Evolutionary conservation across 192 early-diverging fungal species (phyloP).

Genomic region (Cetraspora pellucida): DNA sequence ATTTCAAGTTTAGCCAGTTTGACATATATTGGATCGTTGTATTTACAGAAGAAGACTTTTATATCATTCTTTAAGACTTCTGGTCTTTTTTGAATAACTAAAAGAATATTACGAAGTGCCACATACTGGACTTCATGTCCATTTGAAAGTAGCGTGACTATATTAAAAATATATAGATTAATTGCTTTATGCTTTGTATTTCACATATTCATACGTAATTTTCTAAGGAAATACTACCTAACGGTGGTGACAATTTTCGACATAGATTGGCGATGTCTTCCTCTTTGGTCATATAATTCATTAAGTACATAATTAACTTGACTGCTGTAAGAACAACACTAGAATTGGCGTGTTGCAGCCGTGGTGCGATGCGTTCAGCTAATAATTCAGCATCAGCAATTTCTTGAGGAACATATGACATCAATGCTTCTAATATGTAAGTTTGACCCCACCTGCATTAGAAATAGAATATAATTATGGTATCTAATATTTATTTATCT

Average conservation of each 20-base stretch:
- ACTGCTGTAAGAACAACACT: conserved; percentile 84
- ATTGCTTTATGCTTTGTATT: no score
- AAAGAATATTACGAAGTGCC: conserved; percentile 91
- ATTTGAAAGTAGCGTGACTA: conserved; percentile 87
- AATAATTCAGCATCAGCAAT: conserved; percentile 86
- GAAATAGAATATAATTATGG: background rate
- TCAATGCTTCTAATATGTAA: conserved; percentile 90
- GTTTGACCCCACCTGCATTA: conserved; percentile 86
- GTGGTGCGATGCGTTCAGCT: conserved; percentile 85
- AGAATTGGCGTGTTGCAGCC: conserved; percentile 94
- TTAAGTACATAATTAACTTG: conserved; percentile 91
- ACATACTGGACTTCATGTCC: conserved; percentile 97
- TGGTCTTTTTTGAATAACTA: conserved; percentile 90
- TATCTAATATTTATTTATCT: background rate
- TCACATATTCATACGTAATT: background rate
- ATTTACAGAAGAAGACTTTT: conserved; percentile 99
- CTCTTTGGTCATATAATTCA: conserved; percentile 88
- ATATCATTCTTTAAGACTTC: conserved; percentile 90
- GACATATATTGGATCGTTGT: conserved; percentile 98
- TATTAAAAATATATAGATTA: background rate
- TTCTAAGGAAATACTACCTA: conserved; percentile 56
- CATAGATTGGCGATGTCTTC: conserved; percentile 73
- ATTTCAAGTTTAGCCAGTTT: conserved; percentile 97
- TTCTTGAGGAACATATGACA: conserved; percentile 89
- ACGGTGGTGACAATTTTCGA: conserved; percentile 87